phyloP scores from a whole-genome alignment of 352 stramenopile genomes.

The Pythium dissimile region DNA sequence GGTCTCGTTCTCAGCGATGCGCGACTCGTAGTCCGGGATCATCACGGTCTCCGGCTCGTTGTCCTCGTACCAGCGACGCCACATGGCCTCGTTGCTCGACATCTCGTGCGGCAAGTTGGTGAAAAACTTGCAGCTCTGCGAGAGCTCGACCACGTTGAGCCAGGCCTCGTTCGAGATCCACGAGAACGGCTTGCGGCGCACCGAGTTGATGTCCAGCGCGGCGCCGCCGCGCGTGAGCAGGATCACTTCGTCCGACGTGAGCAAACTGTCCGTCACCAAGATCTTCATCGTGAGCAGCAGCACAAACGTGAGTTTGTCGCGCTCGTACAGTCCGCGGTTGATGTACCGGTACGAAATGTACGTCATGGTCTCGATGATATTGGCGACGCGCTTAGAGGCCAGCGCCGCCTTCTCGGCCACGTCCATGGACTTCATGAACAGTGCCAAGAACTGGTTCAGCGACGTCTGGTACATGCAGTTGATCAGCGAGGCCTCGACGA shows the following conservation, averaged over 20 bases:
- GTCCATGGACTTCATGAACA: constrained; percentile 99
- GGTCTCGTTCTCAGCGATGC: constrained; percentile 90
- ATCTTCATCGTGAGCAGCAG: constrained; percentile 98
- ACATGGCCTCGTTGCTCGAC: constrained; percentile 95
- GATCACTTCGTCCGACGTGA: constrained; percentile 94
- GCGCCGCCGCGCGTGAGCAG: constrained; percentile 95
- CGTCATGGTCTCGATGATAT: constrained; percentile 99
- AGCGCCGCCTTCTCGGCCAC: constrained; percentile 95
- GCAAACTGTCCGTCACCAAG: constrained; percentile 91
- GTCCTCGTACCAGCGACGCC: constrained; percentile 97
- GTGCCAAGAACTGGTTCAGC: constrained; percentile 95
- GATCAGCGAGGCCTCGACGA: constrained; percentile 97
- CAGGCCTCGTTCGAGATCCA: constrained; percentile 98
- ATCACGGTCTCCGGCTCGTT: constrained; percentile 95
- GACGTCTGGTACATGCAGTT: constrained; percentile 99
- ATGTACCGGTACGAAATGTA: constrained; percentile 99
- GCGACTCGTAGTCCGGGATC: constrained; percentile 95
- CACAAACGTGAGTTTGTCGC: constrained; percentile 98
- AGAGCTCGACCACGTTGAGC: constrained; percentile 97
- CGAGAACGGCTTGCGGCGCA: constrained; percentile 94
- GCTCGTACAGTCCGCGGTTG: constrained; percentile 97
- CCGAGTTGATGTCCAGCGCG: constrained; percentile 96
- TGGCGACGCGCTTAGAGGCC: constrained; percentile 96
- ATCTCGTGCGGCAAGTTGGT: constrained; percentile 96
- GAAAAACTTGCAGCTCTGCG: constrained; percentile 96